phyloP scores from a whole-genome alignment of 805 yeast genomes.

The Pichia kluyveri region DNA sequence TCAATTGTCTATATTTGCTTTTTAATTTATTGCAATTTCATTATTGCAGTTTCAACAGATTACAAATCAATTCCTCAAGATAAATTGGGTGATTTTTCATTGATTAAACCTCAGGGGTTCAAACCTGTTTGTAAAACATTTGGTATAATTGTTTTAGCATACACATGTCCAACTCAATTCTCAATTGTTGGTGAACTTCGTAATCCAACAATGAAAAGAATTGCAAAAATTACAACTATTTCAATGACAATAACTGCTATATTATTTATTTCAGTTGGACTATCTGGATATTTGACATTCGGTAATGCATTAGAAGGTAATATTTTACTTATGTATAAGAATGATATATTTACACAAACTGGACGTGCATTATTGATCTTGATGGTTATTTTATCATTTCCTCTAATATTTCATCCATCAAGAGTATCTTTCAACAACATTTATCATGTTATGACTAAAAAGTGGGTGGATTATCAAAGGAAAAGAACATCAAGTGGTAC shows the following conservation, averaged over 20 bases:
- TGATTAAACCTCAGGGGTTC: slow-evolving; percentile 33
- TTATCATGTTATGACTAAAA: slow-evolving; percentile 12
- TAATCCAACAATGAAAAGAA: slow-evolving; percentile 41
- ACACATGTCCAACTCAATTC: slow-evolving; percentile 75
- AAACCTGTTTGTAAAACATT: slow-evolving; percentile 50
- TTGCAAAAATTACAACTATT: slow-evolving; percentile 32
- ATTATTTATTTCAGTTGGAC: slow-evolving; percentile 56
- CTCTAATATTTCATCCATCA: slow-evolving; percentile 76
- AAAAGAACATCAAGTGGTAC: neutral
- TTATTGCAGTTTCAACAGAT: slow-evolving; percentile 17
- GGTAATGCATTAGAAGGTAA: slow-evolving; percentile 62
- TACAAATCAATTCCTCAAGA: slow-evolving; percentile 34
- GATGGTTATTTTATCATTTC: slow-evolving; percentile 71
- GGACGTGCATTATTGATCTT: slow-evolving; percentile 58
- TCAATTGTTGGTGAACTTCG: slow-evolving; percentile 65
- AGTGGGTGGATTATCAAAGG: neutral
- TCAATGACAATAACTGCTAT: slow-evolving; percentile 46
- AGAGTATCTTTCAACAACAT: slow-evolving; percentile 67
- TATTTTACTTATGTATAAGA: slow-evolving; percentile 58
- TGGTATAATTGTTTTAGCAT: slow-evolving; percentile 71
- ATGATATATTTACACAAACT: slow-evolving; percentile 35
- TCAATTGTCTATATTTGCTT: slow-evolving; percentile 57
- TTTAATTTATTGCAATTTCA: slow-evolving; percentile 43
- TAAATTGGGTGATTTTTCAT: slow-evolving; percentile 34
- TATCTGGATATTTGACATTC: slow-evolving; percentile 64